Evolutionary conservation across 768 basidiomycete species (phyloP).

Genomic region (Panaeolus papilionaceus): DNA sequence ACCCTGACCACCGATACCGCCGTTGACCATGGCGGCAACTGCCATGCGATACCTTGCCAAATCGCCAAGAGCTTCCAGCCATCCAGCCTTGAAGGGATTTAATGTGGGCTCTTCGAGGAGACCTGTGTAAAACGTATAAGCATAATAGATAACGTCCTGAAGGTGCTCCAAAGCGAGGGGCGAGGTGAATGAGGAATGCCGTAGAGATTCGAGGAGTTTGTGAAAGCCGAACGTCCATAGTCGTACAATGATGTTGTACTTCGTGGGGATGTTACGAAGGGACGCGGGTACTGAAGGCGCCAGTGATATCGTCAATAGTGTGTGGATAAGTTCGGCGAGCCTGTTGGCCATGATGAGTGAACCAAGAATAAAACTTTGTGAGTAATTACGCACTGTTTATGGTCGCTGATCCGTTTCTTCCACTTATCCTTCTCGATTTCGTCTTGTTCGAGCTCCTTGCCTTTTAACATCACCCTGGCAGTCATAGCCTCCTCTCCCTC

Average conservation of each 20-base stretch:
- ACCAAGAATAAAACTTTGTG: constrained; percentile 19
- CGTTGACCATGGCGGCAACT: constrained; percentile 84
- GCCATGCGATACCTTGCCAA: constrained; percentile 95
- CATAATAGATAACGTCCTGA: constrained; percentile 94
- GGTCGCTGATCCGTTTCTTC: constrained; percentile 72
- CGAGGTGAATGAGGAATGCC: constrained; percentile 78
- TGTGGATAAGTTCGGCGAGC: constrained; percentile 89
- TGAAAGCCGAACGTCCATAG: constrained; percentile 94
- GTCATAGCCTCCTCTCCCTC: constrained; percentile 53
- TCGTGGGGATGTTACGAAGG: constrained; percentile 85
- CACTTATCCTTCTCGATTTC: constrained; percentile 81
- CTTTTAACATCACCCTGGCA: constrained; percentile 50
- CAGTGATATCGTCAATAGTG: constrained; percentile 83
- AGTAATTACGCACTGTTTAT: constrained; percentile 75
- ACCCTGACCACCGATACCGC: constrained; percentile 44
- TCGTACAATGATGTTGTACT: constrained; percentile 94
- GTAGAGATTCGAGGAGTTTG: constrained; percentile 87
- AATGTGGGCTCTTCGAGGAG: constrained; percentile 85
- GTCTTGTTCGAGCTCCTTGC: constrained; percentile 51
- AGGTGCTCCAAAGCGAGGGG: constrained; percentile 86
- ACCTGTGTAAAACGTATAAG: constrained; percentile 92
- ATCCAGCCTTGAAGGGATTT: constrained; percentile 72
- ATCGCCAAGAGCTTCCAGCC: constrained; percentile 98
- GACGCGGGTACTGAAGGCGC: constrained; percentile 90
- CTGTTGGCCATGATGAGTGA: constrained; percentile 43